Evolutionary conservation across 495 filamentous ascomycete species (phyloP), one percentile per base, ranked within the genome.

Genomic region (Penicillium nucicola): DNA sequence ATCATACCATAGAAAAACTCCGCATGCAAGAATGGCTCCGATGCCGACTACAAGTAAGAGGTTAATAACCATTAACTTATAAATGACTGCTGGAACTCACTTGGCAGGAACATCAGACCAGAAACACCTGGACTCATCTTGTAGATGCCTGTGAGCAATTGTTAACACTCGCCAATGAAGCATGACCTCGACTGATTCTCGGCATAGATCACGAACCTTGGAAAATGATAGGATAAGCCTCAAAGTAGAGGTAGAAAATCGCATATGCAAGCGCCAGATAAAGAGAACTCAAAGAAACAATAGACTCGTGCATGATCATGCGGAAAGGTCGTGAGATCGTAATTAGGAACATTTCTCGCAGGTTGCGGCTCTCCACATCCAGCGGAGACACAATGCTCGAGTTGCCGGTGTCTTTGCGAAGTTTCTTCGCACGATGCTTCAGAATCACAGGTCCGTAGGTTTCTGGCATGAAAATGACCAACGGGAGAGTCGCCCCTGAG

Each of bases 191-290:
- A 36, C 19, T 18, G 22, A 15, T 30, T 10, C 6, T 17, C 4
- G 23, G 36, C 18, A 42, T 36, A 34, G 1, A 20, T 1, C n/a
- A 50, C 58, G 15, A 13, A 62, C 61, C 77, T 64, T 80, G 66
- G 60, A 84, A 88, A 35, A 87, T 84, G 12, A 87, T 69, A 2
- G 85, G 85, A 58, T 80, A 88, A 10, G 81, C 79, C 48, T 87
- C 78, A 44, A 89, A 88, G 53, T 81, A 87, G 42, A 90, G 81
- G 63, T 88, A 89, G 64, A 90, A 90, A 28, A 90, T 85, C 6
- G 80, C 80, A 62, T 90, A 90, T 45, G 81, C 74, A 12, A 88
- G 66, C 0, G 83, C 75, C 12, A 88, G 74, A 66, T 89, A 91
- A 20, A 88, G 64, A 48, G 83, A 90, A 1, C 74, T 80, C 30